Evolutionary conservation across 768 basidiomycete species (phyloP).

Genomic region (Russula sp.): DNA sequence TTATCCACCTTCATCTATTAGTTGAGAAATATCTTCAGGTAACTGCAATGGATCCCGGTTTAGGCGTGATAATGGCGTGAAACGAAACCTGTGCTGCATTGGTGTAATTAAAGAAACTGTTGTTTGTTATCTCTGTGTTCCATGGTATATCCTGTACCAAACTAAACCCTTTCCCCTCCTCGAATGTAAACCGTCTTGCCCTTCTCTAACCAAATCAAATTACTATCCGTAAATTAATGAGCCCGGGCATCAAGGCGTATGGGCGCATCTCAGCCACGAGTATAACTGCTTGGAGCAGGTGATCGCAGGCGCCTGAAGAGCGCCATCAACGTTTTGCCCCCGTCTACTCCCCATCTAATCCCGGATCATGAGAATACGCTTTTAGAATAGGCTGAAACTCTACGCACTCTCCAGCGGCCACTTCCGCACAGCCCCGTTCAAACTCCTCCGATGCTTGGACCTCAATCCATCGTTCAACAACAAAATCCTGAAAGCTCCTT

Average conservation of each 20-base stretch:
- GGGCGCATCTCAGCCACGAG: constrained; percentile 26
- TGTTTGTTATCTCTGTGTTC: neutral
- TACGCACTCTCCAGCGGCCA: constrained; percentile 66
- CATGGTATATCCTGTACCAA: neutral
- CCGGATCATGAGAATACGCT: constrained; percentile 15
- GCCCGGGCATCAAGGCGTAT: neutral
- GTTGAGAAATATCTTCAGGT: constrained; percentile 21
- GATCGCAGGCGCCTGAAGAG: constrained; percentile 67
- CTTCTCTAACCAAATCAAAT: neutral
- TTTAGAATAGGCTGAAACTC: constrained; percentile 3
- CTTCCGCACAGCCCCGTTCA: constrained; percentile 66
- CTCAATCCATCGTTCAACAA: constrained; percentile 74
- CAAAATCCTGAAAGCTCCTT: constrained; percentile 52
- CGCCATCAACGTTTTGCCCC: constrained; percentile 63
- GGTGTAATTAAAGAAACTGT: neutral
- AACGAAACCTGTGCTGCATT: neutral
- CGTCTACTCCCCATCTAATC: constrained; percentile 65
- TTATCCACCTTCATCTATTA: neutral
- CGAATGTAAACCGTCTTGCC: neutral
- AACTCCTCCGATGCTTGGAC: constrained; percentile 63
- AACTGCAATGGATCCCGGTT: too few species aligned
- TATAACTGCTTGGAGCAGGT: constrained; percentile 40
- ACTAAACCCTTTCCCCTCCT: neutral
- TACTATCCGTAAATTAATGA: neutral
- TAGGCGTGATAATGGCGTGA: neutral